Percentiles rank a stretch among this genome's conserved stretches.
phyloP scores from a whole-genome alignment of 768 basidiomycete species.

The Porphyrellus cyaneotinctus region DNA sequence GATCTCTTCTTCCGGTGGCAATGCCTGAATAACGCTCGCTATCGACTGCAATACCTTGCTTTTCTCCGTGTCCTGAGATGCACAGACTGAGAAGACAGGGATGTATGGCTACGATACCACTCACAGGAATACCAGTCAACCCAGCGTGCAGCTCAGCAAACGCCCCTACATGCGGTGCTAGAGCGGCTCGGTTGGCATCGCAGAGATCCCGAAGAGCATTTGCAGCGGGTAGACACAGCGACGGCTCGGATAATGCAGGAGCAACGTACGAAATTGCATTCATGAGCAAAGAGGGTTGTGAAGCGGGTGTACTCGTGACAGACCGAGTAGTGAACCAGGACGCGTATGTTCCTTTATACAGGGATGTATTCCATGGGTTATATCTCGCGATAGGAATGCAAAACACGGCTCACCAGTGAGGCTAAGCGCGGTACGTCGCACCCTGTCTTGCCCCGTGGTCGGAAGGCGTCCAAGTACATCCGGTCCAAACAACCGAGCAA shows the following conservation, averaged over 20 bases:
- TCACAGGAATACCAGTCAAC: constrained; percentile 67
- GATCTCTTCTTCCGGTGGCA: constrained; percentile 75
- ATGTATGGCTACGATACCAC: constrained; percentile 18
- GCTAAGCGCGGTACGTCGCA: constrained; percentile 69
- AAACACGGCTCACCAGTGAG: constrained; percentile 60
- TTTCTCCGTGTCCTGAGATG: constrained; percentile 70
- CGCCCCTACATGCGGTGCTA: constrained; percentile 79
- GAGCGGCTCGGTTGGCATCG: constrained; percentile 80
- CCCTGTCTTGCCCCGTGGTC: constrained; percentile 53
- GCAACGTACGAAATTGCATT: constrained; percentile 67
- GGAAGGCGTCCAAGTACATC: constrained; percentile 70
- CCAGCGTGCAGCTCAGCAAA: constrained; percentile 83
- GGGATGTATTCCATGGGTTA: not conserved
- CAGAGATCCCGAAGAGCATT: constrained; percentile 82
- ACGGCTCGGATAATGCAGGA: constrained; percentile 61
- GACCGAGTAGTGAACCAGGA: constrained; percentile 71
- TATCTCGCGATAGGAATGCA: not conserved
- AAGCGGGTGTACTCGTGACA: constrained; percentile 23
- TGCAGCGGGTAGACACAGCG: constrained; percentile 68
- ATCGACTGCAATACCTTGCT: constrained; percentile 90
- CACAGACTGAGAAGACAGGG: not conserved
- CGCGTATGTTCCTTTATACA: constrained; percentile 57
- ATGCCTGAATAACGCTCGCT: constrained; percentile 87
- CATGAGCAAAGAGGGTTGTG: constrained; percentile 50
- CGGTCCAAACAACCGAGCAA: constrained; percentile 66